Evolutionary conservation across 73 alveolate genomes (phyloP).

Genomic region (Paraurostyla sp.): DNA sequence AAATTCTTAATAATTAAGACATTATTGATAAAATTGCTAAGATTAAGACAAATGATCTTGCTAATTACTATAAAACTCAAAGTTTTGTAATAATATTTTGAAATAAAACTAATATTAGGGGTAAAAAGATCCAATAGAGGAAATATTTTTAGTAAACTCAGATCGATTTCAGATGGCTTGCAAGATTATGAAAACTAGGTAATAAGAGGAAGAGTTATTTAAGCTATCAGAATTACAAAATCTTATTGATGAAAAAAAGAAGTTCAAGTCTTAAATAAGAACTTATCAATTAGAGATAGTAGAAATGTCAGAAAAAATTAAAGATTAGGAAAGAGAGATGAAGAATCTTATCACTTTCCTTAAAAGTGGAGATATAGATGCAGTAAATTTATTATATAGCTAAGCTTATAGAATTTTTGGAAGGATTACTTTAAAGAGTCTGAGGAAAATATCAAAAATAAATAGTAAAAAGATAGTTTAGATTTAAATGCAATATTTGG

Average conservation of each 20-base stretch:
- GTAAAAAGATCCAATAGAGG: neutral
- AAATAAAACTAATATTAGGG: neutral
- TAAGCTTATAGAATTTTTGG: constrained; percentile 24
- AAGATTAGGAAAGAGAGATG: constrained; percentile 38
- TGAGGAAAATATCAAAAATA: neutral
- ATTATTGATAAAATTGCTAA: neutral
- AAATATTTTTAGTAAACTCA: neutral
- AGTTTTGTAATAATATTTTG: neutral
- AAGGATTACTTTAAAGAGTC: constrained; percentile 35
- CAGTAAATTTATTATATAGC: neutral
- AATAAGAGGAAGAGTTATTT: neutral
- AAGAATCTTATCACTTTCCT: constrained; percentile 32
- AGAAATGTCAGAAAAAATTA: constrained; percentile 12
- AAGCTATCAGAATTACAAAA: no score
- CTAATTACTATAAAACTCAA: neutral
- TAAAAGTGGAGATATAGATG: neutral
- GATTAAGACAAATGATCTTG: neutral
- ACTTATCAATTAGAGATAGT: neutral
- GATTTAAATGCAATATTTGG: neutral
- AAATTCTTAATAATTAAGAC: neutral
- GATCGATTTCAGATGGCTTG: neutral
- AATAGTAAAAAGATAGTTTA: neutral
- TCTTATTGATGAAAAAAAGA: constrained; percentile 9
- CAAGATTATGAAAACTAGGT: neutral
- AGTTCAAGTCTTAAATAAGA: neutral